Conservation (phyloP, 108 stramenopile species). For the Cyclotella kingstonii region DNA sequence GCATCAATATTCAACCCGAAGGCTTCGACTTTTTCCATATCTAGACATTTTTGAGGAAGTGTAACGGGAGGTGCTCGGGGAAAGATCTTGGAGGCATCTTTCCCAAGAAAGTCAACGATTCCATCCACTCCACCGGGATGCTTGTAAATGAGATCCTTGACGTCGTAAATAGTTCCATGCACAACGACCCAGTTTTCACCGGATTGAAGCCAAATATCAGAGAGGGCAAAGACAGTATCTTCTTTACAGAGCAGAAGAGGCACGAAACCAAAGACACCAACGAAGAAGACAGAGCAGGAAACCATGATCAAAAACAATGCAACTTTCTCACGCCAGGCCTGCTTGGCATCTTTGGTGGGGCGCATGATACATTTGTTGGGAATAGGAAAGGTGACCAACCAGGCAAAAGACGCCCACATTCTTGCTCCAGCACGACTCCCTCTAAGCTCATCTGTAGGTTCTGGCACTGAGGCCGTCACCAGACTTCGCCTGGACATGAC, state of each 20-base stretch:
- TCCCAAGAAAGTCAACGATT: constrained; percentile 50
- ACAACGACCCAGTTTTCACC: constrained; percentile 52
- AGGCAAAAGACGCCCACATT: constrained; percentile 38
- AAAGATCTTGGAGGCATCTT: constrained; percentile 55
- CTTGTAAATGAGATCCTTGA: constrained; percentile 48
- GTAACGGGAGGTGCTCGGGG: constrained; percentile 51
- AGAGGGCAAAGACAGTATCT: constrained; percentile 34
- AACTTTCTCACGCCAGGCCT: constrained; percentile 55
- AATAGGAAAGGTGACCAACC: constrained; percentile 38
- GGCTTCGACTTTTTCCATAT: constrained; percentile 46
- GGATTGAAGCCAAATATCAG: constrained; percentile 47
- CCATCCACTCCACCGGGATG: constrained; percentile 59
- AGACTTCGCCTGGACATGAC: constrained; percentile 40
- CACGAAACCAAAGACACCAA: constrained; percentile 56
- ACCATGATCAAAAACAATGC: constrained; percentile 53
- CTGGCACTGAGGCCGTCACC: constrained; percentile 34
- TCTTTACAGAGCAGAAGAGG: constrained; percentile 49
- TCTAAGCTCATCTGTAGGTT: constrained; percentile 1
- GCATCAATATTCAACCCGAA: constrained; percentile 23
- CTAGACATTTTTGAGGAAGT: constrained; percentile 49
- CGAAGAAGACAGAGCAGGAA: constrained; percentile 44
- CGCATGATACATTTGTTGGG: constrained; percentile 41
- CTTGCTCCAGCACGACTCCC: constrained; percentile 10
- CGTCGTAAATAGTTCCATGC: constrained; percentile 50
- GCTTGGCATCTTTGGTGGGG: constrained; percentile 42